Conservation (phyloP, 176 grass and related monocot species). For the Cenchrus fungigraminus region DNA sequence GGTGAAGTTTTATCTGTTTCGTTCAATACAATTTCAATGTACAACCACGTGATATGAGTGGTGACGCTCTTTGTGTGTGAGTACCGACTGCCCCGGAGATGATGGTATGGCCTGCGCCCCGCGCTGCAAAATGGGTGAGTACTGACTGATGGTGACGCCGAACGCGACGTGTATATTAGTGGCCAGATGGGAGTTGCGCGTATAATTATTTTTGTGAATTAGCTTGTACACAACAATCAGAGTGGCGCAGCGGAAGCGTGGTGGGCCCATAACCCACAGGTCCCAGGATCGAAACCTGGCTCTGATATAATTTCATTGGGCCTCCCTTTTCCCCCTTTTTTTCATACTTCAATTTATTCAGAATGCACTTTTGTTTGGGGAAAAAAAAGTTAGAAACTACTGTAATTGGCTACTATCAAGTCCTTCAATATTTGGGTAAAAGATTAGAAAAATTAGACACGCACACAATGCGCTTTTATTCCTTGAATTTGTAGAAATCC, state of each 20-base stretch:
- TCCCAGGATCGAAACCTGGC: conserved; percentile 86
- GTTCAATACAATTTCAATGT: neutral
- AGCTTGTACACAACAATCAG: neutral
- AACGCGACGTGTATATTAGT: too few species aligned
- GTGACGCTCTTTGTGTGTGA: neutral
- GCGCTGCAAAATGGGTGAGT: too few species aligned
- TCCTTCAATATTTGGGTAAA: neutral
- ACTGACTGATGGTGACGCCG: too few species aligned
- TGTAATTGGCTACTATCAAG: neutral
- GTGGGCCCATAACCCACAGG: conserved; percentile 96
- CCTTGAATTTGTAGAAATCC: too few species aligned
- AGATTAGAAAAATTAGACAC: neutral
- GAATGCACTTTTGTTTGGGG: too few species aligned
- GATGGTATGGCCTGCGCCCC: too few species aligned
- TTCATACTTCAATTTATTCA: too few species aligned
- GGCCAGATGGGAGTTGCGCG: too few species aligned
- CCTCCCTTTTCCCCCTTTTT: neutral
- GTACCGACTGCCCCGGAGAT: too few species aligned
- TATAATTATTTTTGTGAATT: neutral
- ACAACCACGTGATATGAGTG: neutral
- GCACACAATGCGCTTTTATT: neutral
- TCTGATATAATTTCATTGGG: conserved; percentile 49
- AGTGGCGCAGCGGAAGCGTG: conserved; percentile 74
- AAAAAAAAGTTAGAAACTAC: neutral
- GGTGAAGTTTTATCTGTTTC: neutral